Percentiles rank a stretch among this genome's conserved stretches.
phyloP scores from a whole-genome alignment of 495 filamentous ascomycete species.

The Glutinoglossum americanum region DNA sequence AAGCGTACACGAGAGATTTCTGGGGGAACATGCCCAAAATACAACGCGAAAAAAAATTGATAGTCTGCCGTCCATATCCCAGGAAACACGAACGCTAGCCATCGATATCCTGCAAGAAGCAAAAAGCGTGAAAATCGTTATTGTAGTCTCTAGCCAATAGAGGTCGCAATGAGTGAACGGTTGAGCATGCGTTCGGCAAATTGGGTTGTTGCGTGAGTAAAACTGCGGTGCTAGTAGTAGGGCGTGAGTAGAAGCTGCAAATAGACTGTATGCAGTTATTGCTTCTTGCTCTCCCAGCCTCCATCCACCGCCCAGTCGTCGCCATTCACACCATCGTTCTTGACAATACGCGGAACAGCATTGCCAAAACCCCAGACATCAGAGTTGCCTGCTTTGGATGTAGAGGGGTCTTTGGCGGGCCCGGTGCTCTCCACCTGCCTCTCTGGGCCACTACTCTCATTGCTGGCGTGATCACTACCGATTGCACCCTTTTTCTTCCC shows the following conservation, averaged over 20 bases:
- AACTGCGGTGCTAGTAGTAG: neutral
- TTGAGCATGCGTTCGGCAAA: neutral
- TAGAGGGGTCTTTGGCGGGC: neutral
- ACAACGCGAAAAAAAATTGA: neutral
- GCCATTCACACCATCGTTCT: neutral
- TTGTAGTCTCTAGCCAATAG: neutral
- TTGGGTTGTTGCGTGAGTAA: neutral
- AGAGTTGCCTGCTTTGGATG: neutral
- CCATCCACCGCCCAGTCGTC: neutral
- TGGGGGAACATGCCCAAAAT: neutral
- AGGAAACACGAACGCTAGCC: neutral
- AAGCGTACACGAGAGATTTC: neutral
- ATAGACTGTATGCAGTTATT: neutral
- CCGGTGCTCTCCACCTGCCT: neutral
- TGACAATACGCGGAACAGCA: neutral
- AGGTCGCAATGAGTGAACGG: neutral
- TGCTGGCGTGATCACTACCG: constrained; percentile 3
- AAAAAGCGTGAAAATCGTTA: neutral
- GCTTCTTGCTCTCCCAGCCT: neutral
- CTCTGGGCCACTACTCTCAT: constrained; percentile 6
- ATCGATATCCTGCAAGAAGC: neutral
- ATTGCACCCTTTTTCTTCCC: constrained; percentile 13
- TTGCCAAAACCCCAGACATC: neutral
- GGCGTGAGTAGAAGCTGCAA: neutral
- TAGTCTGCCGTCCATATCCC: neutral